Base-by-base conservation (phyloP, 306 rosid species). In the Medicago arabica region DNA sequence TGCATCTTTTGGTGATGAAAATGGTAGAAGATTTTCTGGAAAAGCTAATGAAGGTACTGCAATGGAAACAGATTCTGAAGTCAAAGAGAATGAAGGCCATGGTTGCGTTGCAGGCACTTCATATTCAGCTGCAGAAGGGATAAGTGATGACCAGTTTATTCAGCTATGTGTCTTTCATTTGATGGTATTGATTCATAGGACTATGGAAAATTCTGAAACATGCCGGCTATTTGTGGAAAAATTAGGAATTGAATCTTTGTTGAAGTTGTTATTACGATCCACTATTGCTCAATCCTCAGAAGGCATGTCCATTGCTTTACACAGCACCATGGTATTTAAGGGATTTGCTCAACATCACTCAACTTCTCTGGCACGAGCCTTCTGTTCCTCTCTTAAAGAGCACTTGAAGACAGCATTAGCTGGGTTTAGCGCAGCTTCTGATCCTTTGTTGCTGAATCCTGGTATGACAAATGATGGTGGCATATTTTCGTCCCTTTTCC, bases 321-420 rank as follows among this genome's bases (percentile, higher is more conserved):
- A 96, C 71, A 90, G 98, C 86, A 96, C 97, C 59, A 96, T 96
- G 99, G 98, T 96, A 59, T 96, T 96, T 86, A 96, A 96, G 81
- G 94, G 97, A 59, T 92, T 96, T 82, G 88, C 99, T 43, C 99
- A 96, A 60, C 96, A 96, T 85, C 99, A 96, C 80, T 92, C 99
- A 23, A 84, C 96, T 86, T 82, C 91, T 39, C 86, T 96, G 81
- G 93, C 98, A 38, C 93, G 84, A 10, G 98, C 97, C 38, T 92
- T 96, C 78, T 96, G 99, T 80, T 86, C 92, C 68, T 84, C 90
- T 67, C 98, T 96, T 31, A 83, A 90, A 72, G 90, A 85, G 16
- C 98, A 96, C 74, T 82, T 96, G 76, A 92, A 90, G 89, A 91
- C 88, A 86, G 91, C 96, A 19, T 81, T 96, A 82, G 75, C 74